Percentiles rank a stretch among this genome's conserved stretches.
Evolutionary conservation across 495 filamentous ascomycete species (phyloP).

Genomic region (Aspergillus egyptiacus): DNA sequence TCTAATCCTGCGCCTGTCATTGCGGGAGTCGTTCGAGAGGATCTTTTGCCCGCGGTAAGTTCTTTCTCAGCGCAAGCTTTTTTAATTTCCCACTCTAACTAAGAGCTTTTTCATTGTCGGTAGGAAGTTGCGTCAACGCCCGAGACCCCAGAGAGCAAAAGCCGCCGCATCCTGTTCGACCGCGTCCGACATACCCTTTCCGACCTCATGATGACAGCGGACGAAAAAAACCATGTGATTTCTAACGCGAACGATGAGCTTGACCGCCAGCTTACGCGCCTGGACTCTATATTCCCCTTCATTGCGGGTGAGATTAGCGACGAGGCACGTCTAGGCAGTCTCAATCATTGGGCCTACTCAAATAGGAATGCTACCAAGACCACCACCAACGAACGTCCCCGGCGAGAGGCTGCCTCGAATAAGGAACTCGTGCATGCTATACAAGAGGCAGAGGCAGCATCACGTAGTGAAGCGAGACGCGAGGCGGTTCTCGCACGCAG

Average conservation of each 20-base stretch:
- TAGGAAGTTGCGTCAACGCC: slow-evolving; percentile 29
- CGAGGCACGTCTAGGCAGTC: slow-evolving; percentile 84
- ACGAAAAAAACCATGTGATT: slow-evolving; percentile 96
- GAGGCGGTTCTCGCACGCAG: slow-evolving; percentile 73
- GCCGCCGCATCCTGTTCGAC: slow-evolving; percentile 61
- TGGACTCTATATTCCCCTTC: slow-evolving; percentile 77
- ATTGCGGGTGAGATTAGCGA: slow-evolving; percentile 88
- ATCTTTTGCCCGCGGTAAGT: slow-evolving; percentile 34
- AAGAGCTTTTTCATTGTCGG: not conserved
- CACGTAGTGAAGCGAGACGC: slow-evolving; percentile 73
- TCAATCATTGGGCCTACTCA: slow-evolving; percentile 91
- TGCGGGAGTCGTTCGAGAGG: slow-evolving; percentile 35
- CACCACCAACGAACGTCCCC: slow-evolving; percentile 59
- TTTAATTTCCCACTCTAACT: too few species aligned
- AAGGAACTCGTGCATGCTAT: slow-evolving; percentile 52
- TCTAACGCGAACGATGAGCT: slow-evolving; percentile 83
- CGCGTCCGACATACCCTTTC: slow-evolving; percentile 55
- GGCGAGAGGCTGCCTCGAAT: slow-evolving; percentile 68
- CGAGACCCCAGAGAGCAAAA: slow-evolving; percentile 36
- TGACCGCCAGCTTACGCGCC: slow-evolving; percentile 73
- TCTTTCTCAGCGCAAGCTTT: not conserved
- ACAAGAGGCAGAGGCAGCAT: slow-evolving; percentile 68
- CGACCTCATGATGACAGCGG: slow-evolving; percentile 76
- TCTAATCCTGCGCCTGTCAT: slow-evolving; percentile 36
- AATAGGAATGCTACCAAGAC: slow-evolving; percentile 68